Evolutionary conservation across 306 rosid species (phyloP).

Genomic region (Acacia melanoxylon): DNA sequence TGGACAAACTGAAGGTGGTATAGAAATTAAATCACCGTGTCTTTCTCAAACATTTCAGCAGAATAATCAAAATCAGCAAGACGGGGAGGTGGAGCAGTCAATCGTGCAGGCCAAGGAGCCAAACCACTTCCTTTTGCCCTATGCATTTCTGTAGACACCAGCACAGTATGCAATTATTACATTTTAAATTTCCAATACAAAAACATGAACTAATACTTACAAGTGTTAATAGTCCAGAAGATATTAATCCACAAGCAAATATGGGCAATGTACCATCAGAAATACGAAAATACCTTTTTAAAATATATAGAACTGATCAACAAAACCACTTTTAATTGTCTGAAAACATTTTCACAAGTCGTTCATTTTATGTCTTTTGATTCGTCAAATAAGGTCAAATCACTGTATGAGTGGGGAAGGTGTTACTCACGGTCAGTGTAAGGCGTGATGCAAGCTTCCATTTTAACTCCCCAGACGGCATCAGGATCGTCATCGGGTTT

Average conservation of each 20-base stretch:
- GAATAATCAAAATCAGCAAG: conserved; percentile 85
- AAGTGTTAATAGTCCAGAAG: conserved; percentile 4
- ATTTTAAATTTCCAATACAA: conserved; percentile 25
- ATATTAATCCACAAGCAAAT: background rate
- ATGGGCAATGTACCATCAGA: conserved; percentile 9
- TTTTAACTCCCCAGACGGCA: conserved; percentile 76
- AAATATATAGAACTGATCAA: background rate
- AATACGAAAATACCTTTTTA: background rate
- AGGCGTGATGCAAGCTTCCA: conserved; percentile 85
- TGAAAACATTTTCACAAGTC: background rate
- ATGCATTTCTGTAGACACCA: conserved; percentile 64
- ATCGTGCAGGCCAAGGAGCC: conserved; percentile 92
- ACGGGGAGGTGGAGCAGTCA: conserved; percentile 85
- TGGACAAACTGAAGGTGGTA: background rate
- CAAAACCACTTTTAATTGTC: background rate
- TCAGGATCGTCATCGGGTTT: conserved; percentile 77
- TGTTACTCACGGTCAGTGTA: conserved; percentile 75
- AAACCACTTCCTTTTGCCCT: conserved; percentile 70
- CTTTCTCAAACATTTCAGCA: conserved; percentile 64
- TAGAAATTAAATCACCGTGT: conserved; percentile 55
- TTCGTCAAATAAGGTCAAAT: background rate
- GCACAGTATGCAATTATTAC: conserved; percentile 35
- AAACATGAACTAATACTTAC: conserved; percentile 24
- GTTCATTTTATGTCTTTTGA: conserved; percentile 11
- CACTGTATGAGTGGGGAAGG: conserved; percentile 22